Evolutionary conservation across 768 basidiomycete species (phyloP).

Genomic region (Tricholoma sp.): DNA sequence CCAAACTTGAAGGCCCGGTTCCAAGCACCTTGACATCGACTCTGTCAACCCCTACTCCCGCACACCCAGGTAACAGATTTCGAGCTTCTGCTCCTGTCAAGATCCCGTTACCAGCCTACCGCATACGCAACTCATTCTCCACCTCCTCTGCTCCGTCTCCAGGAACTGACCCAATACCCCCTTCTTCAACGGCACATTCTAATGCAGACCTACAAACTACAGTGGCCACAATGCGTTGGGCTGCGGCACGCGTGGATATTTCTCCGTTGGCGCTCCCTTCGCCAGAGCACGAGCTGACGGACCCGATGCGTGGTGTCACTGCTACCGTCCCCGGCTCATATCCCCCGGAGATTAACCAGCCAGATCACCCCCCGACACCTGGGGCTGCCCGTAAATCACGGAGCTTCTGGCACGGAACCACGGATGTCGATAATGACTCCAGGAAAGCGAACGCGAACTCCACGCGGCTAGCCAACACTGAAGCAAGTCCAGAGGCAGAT

Average conservation of each 20-base stretch:
- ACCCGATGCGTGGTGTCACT: constrained; percentile 79
- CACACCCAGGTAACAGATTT: constrained; percentile 9
- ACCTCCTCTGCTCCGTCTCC: constrained; percentile 15
- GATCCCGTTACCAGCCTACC: constrained; percentile 13
- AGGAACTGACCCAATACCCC: constrained; percentile 13
- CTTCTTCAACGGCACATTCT: constrained; percentile 15
- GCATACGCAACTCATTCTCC: constrained; percentile 20
- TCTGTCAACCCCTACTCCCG: constrained; percentile 8
- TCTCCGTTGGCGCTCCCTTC: constrained; percentile 85
- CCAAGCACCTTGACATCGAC: constrained; percentile 6
- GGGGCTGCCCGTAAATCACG: constrained; percentile 50
- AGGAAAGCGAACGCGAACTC: background rate
- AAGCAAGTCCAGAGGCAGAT: background rate
- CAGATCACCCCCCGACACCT: constrained; percentile 37
- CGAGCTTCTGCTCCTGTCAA: constrained; percentile 12
- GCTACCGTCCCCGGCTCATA: constrained; percentile 64
- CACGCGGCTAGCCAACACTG: background rate
- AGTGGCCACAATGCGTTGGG: constrained; percentile 82
- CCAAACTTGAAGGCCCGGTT: background rate
- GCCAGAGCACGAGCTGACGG: constrained; percentile 87
- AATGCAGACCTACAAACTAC: constrained; percentile 57
- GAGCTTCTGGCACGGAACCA: constrained; percentile 77
- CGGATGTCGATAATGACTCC: constrained; percentile 47
- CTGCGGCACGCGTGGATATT: constrained; percentile 78
- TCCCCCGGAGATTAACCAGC: constrained; percentile 20